phyloP scores from a whole-genome alignment of 495 filamentous ascomycete genomes.

The Penicillium cataractarum region DNA sequence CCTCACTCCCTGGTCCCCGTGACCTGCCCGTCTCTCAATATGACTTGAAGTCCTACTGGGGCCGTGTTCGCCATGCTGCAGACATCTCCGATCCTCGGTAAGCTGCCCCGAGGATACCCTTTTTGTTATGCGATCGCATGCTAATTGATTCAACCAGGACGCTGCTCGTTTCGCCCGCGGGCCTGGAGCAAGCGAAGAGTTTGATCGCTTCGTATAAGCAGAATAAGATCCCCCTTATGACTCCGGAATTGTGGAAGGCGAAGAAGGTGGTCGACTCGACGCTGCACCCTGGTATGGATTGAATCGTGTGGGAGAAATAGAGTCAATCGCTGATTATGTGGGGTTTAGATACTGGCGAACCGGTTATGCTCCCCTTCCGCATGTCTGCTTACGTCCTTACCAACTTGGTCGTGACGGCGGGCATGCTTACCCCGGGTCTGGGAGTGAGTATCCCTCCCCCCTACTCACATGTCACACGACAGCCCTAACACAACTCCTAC shows the following conservation, averaged over 20 bases:
- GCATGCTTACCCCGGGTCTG: slow-evolving; percentile 88
- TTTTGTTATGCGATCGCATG: background rate
- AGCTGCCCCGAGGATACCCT: slow-evolving; percentile 37
- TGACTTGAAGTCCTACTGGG: slow-evolving; percentile 92
- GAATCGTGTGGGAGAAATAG: background rate
- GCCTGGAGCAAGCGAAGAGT: slow-evolving; percentile 80
- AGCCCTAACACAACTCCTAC: slow-evolving; percentile 7
- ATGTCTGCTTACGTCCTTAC: slow-evolving; percentile 96
- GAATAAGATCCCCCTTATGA: slow-evolving; percentile 76
- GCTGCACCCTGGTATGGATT: slow-evolving; percentile 76
- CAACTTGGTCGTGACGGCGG: slow-evolving; percentile 94
- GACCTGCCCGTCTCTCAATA: slow-evolving; percentile 89
- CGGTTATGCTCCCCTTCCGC: slow-evolving; percentile 91
- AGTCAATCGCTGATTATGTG: slow-evolving; percentile 13
- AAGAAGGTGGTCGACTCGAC: slow-evolving; percentile 98
- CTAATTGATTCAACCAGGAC: slow-evolving; percentile 59
- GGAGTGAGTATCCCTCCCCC: too few species aligned
- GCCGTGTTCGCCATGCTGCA: slow-evolving; percentile 86
- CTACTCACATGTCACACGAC: background rate
- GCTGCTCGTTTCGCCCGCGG: slow-evolving; percentile 71
- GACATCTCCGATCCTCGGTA: slow-evolving; percentile 95
- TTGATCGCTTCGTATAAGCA: slow-evolving; percentile 81
- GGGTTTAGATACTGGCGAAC: slow-evolving; percentile 77
- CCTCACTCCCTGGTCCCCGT: slow-evolving; percentile 83
- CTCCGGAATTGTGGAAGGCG: slow-evolving; percentile 86